phyloP scores from a whole-genome alignment of 768 basidiomycete species.

The Collybiopsis luxurians region DNA sequence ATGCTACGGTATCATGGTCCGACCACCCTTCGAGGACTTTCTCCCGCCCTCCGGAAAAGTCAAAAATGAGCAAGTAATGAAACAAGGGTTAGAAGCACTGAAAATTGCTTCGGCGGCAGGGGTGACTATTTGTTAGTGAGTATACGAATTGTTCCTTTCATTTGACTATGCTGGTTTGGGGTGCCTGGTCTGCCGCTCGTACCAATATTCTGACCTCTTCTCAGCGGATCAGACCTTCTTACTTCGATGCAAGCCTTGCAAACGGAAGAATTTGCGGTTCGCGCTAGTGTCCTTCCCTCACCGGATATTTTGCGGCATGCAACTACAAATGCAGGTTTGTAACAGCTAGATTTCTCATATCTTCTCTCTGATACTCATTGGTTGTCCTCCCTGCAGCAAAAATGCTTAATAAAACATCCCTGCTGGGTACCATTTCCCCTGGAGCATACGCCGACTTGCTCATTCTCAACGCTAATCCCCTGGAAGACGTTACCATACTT shows the following conservation, averaged over 20 bases:
- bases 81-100: conserved; percentile 35
- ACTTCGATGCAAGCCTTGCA: conserved; percentile 45
- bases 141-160: conserved; percentile 5
- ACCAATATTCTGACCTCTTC: neutral
- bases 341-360: neutral
- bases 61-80: conserved; percentile 41
- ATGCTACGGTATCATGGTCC: conserved; percentile 39
- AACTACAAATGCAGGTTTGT: conserved; percentile 36
- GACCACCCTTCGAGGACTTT: conserved; percentile 39
- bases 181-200: no score
- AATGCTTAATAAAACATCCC: conserved; percentile 29
- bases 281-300: conserved; percentile 31
- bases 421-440: conserved; percentile 30
- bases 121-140: conserved; percentile 37
- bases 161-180: no score
- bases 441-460: conserved; percentile 41
- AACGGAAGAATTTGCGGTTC: conserved; percentile 40
- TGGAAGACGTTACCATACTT: conserved; percentile 38
- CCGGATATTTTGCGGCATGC: conserved; percentile 36
- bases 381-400: conserved; percentile 19
- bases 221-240: conserved; percentile 23
- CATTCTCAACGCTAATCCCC: conserved; percentile 36
- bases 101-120: conserved; percentile 38
- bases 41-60: conserved; percentile 32
- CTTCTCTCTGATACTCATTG: neutral